phyloP scores from a whole-genome alignment of 176 grass and related monocot genomes.

The Oryza brachyantha region DNA sequence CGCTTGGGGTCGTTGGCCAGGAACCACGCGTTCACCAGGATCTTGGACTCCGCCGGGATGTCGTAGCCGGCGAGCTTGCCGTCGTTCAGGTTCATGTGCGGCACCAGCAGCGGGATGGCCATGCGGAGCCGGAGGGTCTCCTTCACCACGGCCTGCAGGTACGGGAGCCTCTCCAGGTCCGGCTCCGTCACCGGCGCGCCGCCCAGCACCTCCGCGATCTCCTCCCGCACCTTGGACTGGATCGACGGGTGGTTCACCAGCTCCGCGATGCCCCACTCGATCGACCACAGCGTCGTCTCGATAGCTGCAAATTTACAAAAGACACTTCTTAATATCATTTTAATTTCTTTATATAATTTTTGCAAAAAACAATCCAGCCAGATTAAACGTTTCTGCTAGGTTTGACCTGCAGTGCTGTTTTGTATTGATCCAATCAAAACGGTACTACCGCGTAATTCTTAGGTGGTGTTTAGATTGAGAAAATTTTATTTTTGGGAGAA shows the following conservation, averaged over 20 bases:
- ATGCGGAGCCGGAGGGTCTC: slow-evolving; percentile 97
- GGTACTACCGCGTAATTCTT: too few relatives aligned
- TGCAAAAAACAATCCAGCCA: not conserved
- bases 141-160: slow-evolving; percentile 88
- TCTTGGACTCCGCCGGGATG: slow-evolving; percentile 97
- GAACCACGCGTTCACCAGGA: slow-evolving; percentile 97
- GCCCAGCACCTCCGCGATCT: slow-evolving; percentile 62
- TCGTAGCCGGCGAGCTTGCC: slow-evolving; percentile 81
- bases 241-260: slow-evolving; percentile 82
- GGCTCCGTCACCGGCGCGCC: slow-evolving; percentile 70
- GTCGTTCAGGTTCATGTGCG: slow-evolving; percentile 98
- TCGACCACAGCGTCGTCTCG: slow-evolving; percentile 97
- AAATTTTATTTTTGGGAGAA: too few relatives aligned
- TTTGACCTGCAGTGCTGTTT: too few relatives aligned
- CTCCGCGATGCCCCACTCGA: slow-evolving; percentile 98
- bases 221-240: slow-evolving; percentile 58
- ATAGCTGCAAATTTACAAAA: slow-evolving; percentile 54
- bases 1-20: slow-evolving; percentile 81
- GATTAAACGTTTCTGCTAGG: too few relatives aligned
- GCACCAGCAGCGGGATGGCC: slow-evolving; percentile 98
- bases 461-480: too few relatives aligned
- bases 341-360: too few relatives aligned
- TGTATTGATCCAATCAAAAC: too few relatives aligned
- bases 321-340: not conserved
- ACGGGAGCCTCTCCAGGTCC: slow-evolving; percentile 76